Conservation (phyloP, 768 basidiomycete species). For the Leccinum variicolor region DNA sequence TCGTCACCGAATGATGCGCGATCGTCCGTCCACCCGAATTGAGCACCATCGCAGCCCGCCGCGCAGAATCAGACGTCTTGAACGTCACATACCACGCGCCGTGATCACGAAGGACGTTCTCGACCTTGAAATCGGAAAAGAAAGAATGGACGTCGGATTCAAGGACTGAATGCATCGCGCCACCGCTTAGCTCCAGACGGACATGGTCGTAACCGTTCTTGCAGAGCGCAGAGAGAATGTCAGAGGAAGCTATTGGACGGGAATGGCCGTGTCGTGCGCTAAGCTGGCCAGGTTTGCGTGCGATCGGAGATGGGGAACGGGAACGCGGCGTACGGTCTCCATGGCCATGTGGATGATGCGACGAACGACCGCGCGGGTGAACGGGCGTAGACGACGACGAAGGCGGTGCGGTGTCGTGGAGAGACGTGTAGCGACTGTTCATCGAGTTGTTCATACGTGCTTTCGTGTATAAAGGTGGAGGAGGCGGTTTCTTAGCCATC, state of each 20-base stretch:
- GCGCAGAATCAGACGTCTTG: constrained; percentile 53
- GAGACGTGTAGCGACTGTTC: constrained; percentile 19
- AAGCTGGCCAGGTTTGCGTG: constrained; percentile 37
- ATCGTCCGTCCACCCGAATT: constrained; percentile 48
- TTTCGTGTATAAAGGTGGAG: constrained; percentile 21
- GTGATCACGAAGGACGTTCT: constrained; percentile 69
- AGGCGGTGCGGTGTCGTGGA: constrained; percentile 18
- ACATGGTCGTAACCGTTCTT: constrained; percentile 68
- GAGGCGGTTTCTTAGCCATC: constrained; percentile 26
- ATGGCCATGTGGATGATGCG: constrained; percentile 13
- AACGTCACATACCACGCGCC: constrained; percentile 84
- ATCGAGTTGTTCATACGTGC: constrained; percentile 25
- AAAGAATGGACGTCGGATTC: constrained; percentile 70
- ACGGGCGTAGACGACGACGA: constrained; percentile 37
- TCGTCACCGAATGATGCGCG: constrained; percentile 54
- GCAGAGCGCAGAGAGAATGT: constrained; percentile 43
- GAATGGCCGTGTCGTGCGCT: constrained; percentile 21
- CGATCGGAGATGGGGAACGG: constrained; percentile 41
- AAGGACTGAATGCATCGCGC: constrained; percentile 44
- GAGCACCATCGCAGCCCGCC: constrained; percentile 66
- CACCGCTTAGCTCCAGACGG: constrained; percentile 49
- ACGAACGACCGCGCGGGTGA: constrained; percentile 28
- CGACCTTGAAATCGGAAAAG: constrained; percentile 67
- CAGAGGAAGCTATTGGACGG: constrained; percentile 19
- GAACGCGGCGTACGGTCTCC: constrained; percentile 25